Evolutionary conservation across 768 basidiomycete genomes (phyloP).

Genomic region (Fomitopsis pulvina): DNA sequence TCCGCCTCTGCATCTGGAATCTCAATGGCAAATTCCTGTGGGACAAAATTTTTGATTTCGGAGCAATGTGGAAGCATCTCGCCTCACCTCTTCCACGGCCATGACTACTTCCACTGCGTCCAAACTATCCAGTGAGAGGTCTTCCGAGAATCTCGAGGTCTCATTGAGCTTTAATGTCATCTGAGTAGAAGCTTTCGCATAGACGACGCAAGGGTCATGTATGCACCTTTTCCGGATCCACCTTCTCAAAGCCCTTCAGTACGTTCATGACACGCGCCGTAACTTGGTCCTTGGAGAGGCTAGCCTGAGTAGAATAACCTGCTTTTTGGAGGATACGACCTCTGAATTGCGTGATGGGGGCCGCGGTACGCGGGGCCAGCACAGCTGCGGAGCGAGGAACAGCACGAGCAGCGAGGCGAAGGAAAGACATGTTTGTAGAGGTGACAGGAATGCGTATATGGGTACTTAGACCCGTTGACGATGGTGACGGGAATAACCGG

Average conservation of each 20-base stretch:
- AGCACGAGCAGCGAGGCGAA: slow-evolving; percentile 43
- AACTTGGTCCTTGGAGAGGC: slow-evolving; percentile 62
- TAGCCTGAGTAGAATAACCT: slow-evolving; percentile 59
- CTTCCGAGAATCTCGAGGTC: slow-evolving; percentile 62
- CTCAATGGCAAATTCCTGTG: slow-evolving; percentile 94
- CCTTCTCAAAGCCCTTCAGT: slow-evolving; percentile 86
- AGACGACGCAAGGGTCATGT: not conserved
- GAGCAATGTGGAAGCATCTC: not conserved
- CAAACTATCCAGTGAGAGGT: slow-evolving; percentile 91
- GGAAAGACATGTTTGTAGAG: slow-evolving; percentile 46
- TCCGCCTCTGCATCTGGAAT: slow-evolving; percentile 98
- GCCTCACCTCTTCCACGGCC: slow-evolving; percentile 90
- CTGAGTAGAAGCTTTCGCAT: not conserved
- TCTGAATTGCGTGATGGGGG: slow-evolving; percentile 14
- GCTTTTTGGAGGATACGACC: slow-evolving; percentile 32
- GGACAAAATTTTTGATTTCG: not conserved
- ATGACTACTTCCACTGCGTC: slow-evolving; percentile 98
- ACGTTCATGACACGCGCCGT: slow-evolving; percentile 74
- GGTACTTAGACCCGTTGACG: not conserved
- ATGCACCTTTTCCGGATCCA: slow-evolving; percentile 63
- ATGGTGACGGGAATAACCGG: too few species aligned
- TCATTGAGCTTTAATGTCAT: slow-evolving; percentile 48
- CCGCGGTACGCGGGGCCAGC: slow-evolving; percentile 11
- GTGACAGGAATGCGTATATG: not conserved
- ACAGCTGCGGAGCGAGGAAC: slow-evolving; percentile 31